These are phyloP conservation scores for Suillus decipiens DNA, from an alignment of 768 basidiomycete genomes.

Conservation along the genomic window DNA sequence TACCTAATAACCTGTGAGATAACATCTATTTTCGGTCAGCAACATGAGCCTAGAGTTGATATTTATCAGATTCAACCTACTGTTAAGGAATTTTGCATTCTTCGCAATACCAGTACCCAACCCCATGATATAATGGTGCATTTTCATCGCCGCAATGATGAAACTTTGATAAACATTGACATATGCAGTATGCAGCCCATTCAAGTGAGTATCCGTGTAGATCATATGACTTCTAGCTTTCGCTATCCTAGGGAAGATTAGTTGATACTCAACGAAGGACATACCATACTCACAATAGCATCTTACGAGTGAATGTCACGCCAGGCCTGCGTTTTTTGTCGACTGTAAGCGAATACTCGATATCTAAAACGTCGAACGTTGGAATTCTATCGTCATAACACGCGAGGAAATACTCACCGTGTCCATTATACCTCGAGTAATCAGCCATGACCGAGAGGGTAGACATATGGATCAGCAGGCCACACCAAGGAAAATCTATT, in stretches of 20 bases:
- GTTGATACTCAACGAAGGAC: neutral
- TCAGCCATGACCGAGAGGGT: slow-evolving; percentile 81
- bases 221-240: slow-evolving; percentile 78
- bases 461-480: slow-evolving; percentile 72
- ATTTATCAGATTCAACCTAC: slow-evolving; percentile 38
- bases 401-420: slow-evolving; percentile 47
- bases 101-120: slow-evolving; percentile 51
- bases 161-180: slow-evolving; percentile 89
- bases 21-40: slow-evolving; percentile 44
- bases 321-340: slow-evolving; percentile 67
- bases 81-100: slow-evolving; percentile 51
- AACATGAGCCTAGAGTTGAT: neutral
- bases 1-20: slow-evolving; percentile 63
- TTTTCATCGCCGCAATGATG: slow-evolving; percentile 80
- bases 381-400: neutral
- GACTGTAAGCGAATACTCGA: slow-evolving; percentile 71
- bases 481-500: slow-evolving; percentile 93
- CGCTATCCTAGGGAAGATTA: slow-evolving; percentile 51
- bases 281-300: slow-evolving; percentile 62
- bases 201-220: slow-evolving; percentile 75
- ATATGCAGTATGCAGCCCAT: slow-evolving; percentile 60
- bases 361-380: slow-evolving; percentile 41
- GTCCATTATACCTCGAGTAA: slow-evolving; percentile 61
- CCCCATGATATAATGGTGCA: slow-evolving; percentile 75
- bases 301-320: slow-evolving; percentile 63